phyloP scores from a whole-genome alignment of 164 flowering plant species.

The Chimonanthus praecox region DNA sequence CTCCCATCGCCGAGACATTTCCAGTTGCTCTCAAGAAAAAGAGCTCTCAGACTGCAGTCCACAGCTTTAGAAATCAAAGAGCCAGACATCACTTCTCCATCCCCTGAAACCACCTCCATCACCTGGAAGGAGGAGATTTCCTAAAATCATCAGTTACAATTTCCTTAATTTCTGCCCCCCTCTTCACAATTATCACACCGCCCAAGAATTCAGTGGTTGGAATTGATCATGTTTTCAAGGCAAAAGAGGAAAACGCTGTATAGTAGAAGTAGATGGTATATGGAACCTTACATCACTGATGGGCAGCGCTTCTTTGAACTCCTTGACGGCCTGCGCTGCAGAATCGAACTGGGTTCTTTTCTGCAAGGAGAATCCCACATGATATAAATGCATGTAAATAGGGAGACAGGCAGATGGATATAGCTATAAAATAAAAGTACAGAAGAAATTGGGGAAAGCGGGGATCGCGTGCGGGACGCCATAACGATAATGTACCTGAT shows the following conservation, averaged over 20 bases:
- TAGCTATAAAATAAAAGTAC: neutral
- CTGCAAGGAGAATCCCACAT: neutral
- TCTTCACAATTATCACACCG: neutral
- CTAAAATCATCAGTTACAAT: neutral
- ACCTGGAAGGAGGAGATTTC: neutral
- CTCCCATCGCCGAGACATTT: conserved; percentile 14
- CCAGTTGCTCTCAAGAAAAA: conserved; percentile 10
- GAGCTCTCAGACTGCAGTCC: conserved; percentile 12
- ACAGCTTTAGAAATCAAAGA: conserved; percentile 9
- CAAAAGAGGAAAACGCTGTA: neutral
- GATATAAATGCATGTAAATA: neutral
- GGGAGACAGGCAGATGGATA: neutral
- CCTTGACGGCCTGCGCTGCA: neutral
- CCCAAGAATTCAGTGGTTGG: neutral
- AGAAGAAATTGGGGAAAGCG: neutral
- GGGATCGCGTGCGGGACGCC: neutral
- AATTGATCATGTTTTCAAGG: neutral
- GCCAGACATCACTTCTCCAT: conserved; percentile 11
- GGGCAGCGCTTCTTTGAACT: conserved; percentile 4
- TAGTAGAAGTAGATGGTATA: neutral
- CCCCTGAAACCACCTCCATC: conserved; percentile 11
- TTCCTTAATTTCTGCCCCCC: neutral
- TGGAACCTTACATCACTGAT: conserved; percentile 2
- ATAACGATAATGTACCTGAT: conserved; percentile 1
- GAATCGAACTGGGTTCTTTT: conserved; percentile 5